Evolutionary conservation across 2,329 filamentous ascomycete species (phyloP).

Genomic region (Microthyrium microscopicum): DNA sequence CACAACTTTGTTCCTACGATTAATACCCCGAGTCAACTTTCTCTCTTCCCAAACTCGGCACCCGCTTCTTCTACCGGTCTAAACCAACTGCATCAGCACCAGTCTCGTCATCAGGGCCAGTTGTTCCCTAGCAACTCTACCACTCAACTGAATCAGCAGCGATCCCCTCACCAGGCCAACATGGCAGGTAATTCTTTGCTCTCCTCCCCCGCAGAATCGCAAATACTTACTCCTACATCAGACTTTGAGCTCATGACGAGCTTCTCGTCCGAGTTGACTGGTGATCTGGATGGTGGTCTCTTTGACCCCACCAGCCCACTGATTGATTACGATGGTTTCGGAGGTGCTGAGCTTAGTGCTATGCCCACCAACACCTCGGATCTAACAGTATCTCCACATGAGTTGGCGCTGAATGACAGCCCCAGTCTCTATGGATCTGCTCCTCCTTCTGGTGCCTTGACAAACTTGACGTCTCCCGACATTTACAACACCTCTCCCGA

Average conservation of each 20-base stretch:
- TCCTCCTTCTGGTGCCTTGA: slow-evolving; percentile 67
- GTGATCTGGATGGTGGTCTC: slow-evolving; percentile 25
- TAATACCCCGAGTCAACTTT: slow-evolving; percentile 33
- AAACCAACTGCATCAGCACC: slow-evolving; percentile 38
- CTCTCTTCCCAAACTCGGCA: slow-evolving; percentile 52
- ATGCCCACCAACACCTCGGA: slow-evolving; percentile 28
- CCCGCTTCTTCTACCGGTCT: slow-evolving; percentile 43
- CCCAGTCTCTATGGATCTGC: slow-evolving; percentile 50
- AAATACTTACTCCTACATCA: slow-evolving; percentile 11
- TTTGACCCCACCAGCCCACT: slow-evolving; percentile 13
- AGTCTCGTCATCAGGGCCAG: slow-evolving; percentile 51
- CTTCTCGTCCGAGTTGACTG: slow-evolving; percentile 29
- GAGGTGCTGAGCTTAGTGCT: slow-evolving; percentile 29
- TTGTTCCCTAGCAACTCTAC: slow-evolving; percentile 46
- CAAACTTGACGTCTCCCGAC: slow-evolving; percentile 64
- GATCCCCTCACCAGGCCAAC: slow-evolving; percentile 18
- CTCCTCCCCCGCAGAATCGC: slow-evolving; percentile 3
- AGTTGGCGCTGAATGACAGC: slow-evolving; percentile 51
- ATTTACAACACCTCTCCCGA: slow-evolving; percentile 61
- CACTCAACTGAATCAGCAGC: slow-evolving; percentile 29
- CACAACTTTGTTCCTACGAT: slow-evolving; percentile 40
- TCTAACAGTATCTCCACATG: slow-evolving; percentile 66
- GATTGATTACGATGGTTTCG: slow-evolving; percentile 14
- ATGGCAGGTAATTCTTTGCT: slow-evolving; percentile 38
- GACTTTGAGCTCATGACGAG: slow-evolving; percentile 27